These are phyloP conservation scores for Harringtonia lauricola DNA, from an alignment of 2,329 filamentous ascomycete genomes.

Conservation along the genomic window DNA sequence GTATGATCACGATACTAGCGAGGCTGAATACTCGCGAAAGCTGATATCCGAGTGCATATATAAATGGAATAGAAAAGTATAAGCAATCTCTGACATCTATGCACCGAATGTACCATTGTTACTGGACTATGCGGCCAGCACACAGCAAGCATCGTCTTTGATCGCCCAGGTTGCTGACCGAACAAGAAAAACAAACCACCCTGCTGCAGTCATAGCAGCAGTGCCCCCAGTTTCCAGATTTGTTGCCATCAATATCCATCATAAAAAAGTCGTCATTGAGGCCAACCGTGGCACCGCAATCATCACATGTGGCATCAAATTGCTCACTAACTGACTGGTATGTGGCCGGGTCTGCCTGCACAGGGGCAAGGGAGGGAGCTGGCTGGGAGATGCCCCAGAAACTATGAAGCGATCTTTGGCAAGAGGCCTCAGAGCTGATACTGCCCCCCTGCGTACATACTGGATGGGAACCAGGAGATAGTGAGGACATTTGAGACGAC, in stretches of 20 bases:
- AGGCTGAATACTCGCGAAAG: too few species aligned
- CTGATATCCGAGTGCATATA: too few species aligned
- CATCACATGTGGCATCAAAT: slow-evolving; percentile 33
- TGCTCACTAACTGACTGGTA: not conserved
- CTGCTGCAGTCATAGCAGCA: slow-evolving; percentile 41
- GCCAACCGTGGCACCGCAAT: slow-evolving; percentile 29
- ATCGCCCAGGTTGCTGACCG: slow-evolving; percentile 45
- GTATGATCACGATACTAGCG: too few species aligned
- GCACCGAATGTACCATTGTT: too few species aligned
- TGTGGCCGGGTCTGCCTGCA: too few species aligned
- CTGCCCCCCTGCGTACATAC: too few species aligned
- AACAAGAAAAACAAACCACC: slow-evolving; percentile 47
- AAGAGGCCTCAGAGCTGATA: slow-evolving; percentile 8
- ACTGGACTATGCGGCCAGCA: slow-evolving; percentile 30
- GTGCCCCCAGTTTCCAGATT: slow-evolving; percentile 15
- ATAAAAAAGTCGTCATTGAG: slow-evolving; percentile 24
- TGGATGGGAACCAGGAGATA: not conserved
- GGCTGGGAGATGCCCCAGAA: slow-evolving; percentile 44
- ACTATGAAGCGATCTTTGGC: slow-evolving; percentile 44
- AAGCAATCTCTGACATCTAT: too few species aligned
- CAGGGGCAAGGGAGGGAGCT: not conserved
- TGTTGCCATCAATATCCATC: slow-evolving; percentile 27
- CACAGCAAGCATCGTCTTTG: slow-evolving; percentile 42
- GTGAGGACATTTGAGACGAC: not conserved
- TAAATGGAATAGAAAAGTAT: too few species aligned